These are phyloP conservation scores for Nannizzia gypsea DNA, from an alignment of 2,329 filamentous ascomycete species.

Conservation along the genomic window DNA sequence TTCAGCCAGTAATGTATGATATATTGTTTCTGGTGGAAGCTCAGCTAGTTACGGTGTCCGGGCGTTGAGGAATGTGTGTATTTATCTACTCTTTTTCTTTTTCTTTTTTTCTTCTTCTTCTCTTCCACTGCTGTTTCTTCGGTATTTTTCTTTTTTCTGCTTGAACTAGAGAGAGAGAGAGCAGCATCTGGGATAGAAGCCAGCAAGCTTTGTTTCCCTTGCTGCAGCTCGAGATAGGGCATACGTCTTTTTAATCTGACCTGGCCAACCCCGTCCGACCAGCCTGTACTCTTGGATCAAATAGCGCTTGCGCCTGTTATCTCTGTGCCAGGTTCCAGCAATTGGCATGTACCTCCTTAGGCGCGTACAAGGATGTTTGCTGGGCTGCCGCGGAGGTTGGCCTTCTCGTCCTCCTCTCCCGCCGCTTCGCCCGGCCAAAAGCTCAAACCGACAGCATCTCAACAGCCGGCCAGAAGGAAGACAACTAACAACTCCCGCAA, in stretches of 20 bases:
- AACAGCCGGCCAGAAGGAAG: not conserved
- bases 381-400: not conserved
- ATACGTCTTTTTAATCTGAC: not conserved
- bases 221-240: not conserved
- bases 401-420: not conserved
- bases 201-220: not conserved
- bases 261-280: not conserved
- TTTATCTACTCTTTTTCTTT: not conserved
- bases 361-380: slow-evolving; percentile 2
- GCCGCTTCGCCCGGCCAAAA: not conserved
- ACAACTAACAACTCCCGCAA: not conserved
- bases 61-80: slow-evolving; percentile 4
- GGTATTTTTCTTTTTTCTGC: not conserved
- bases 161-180: not conserved
- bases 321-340: not conserved
- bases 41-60: not conserved
- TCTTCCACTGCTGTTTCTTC: not conserved
- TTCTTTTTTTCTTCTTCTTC: not conserved
- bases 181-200: not conserved
- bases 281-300: not conserved
- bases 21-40: not conserved
- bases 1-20: not conserved
- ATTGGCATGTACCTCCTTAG: not conserved
- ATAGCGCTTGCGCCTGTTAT: not conserved
- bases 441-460: not conserved